phyloP scores from a whole-genome alignment of 2,329 filamentous ascomycete genomes.

The Davidsoniella neocaledoniae region DNA sequence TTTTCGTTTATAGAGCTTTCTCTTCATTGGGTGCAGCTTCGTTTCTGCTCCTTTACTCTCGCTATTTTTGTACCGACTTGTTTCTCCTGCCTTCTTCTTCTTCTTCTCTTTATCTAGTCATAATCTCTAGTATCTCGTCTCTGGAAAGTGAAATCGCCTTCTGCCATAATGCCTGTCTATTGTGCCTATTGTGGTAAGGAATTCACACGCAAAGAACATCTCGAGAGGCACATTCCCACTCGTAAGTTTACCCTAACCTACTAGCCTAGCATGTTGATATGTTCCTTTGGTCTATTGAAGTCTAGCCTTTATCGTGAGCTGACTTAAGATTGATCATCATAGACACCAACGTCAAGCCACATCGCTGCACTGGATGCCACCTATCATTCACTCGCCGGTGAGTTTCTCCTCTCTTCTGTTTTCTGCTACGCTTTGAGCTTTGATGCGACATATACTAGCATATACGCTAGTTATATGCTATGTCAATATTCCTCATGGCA shows the following conservation, averaged over 20 bases:
- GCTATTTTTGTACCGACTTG: background rate
- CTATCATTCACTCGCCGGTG: slow-evolving; percentile 34
- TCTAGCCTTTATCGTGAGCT: too few relatives aligned
- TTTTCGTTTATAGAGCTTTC: background rate
- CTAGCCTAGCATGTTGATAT: background rate
- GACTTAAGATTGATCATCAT: background rate
- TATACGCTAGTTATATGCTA: too few relatives aligned
- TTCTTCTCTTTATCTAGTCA: background rate
- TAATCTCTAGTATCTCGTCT: background rate
- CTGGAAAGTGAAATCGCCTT: background rate
- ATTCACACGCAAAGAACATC: slow-evolving; percentile 38
- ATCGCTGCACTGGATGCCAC: slow-evolving; percentile 31
- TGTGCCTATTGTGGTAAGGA: slow-evolving; percentile 37
- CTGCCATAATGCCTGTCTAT: slow-evolving; percentile 22
- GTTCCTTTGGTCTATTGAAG: background rate
- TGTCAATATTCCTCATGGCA: too few relatives aligned
- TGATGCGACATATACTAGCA: too few relatives aligned
- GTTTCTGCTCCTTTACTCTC: background rate
- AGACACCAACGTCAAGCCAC: slow-evolving; percentile 40
- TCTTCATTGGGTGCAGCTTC: too few relatives aligned
- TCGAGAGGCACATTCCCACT: slow-evolving; percentile 36
- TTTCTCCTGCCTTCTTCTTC: background rate
- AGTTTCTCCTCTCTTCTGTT: slow-evolving; percentile 11
- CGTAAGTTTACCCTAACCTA: slow-evolving; percentile 23
- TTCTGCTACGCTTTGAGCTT: too few relatives aligned